A percentile compares a stretch with the other conserved stretches of the same genome.
phyloP scores from a whole-genome alignment of 2,329 filamentous ascomycete species.

The Phaeosphaeria sp. region DNA sequence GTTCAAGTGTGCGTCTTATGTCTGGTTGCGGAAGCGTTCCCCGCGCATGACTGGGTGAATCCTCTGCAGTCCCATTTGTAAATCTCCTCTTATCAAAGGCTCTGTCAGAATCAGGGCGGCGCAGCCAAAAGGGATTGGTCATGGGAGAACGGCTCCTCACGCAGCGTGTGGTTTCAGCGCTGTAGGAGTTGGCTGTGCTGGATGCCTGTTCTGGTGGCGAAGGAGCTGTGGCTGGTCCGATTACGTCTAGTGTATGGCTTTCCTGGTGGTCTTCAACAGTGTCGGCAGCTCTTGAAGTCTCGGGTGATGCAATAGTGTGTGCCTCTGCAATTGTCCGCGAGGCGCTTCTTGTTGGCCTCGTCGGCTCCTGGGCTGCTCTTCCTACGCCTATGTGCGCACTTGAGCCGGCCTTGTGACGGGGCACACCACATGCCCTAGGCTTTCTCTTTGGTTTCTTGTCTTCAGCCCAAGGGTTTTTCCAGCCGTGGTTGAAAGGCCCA shows the following conservation, averaged over 20 bases:
- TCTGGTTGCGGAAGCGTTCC: slow-evolving; percentile 8
- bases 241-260: slow-evolving; percentile 17
- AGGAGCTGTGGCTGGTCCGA: slow-evolving; percentile 24
- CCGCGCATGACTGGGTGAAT: slow-evolving; percentile 28
- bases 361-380: not conserved
- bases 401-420: not conserved
- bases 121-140: slow-evolving; percentile 31
- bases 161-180: slow-evolving; percentile 17
- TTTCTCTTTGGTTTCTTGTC: slow-evolving; percentile 4
- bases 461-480: slow-evolving; percentile 46
- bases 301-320: slow-evolving; percentile 15
- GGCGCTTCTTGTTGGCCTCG: not conserved
- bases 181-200: slow-evolving; percentile 24
- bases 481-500: slow-evolving; percentile 63
- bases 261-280: slow-evolving; percentile 8
- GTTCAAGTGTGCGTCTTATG: slow-evolving; percentile 13
- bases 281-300: slow-evolving; percentile 22
- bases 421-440: not conserved
- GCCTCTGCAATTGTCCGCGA: not conserved
- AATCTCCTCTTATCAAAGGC: slow-evolving; percentile 10
- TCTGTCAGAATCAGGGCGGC: slow-evolving; percentile 19
- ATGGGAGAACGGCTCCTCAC: slow-evolving; percentile 16
- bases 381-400: slow-evolving; percentile 1
- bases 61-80: slow-evolving; percentile 13
- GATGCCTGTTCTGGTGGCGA: slow-evolving; percentile 13